These are phyloP conservation scores for Thuidium tamariscinum DNA, from an alignment of 225 moss, liverwort and hornwort species.

Conservation along the genomic window DNA sequence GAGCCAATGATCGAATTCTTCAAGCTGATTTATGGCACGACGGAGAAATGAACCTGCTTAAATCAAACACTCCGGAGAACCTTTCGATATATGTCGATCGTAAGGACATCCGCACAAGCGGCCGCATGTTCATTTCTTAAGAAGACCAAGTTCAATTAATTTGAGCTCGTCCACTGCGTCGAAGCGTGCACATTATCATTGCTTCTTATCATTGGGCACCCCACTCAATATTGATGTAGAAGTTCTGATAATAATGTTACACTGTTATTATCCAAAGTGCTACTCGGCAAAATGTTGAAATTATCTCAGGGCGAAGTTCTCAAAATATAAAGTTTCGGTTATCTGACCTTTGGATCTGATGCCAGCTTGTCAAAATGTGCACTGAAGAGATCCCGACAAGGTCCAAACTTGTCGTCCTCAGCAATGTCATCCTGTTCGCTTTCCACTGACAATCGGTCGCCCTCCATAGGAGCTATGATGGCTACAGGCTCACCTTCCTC, in stretches of 20 bases:
- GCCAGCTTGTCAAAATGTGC: conserved; percentile 53
- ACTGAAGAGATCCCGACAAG: conserved; percentile 42
- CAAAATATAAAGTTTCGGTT: background rate
- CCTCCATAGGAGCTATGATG: background rate
- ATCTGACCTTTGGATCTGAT: conserved; percentile 29
- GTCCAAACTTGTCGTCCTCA: conserved; percentile 31
- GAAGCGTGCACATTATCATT: background rate
- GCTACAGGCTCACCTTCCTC: conserved; percentile 14
- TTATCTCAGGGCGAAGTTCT: background rate
- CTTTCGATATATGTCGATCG: background rate
- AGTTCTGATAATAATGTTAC: background rate
- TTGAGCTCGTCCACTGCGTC: background rate
- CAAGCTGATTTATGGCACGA: background rate
- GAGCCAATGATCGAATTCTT: background rate
- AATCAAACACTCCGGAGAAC: background rate
- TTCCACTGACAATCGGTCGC: conserved; percentile 14
- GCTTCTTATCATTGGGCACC: background rate
- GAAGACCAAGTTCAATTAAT: background rate
- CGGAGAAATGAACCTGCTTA: background rate
- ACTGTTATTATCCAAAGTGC: background rate
- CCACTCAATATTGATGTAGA: background rate
- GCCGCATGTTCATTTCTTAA: background rate
- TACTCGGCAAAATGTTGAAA: background rate
- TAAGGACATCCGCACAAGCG: background rate
- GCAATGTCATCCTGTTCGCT: conserved; percentile 32